These are phyloP conservation scores for Mucor circinelloides DNA, from an alignment of 371 early-diverging fungal genomes.

Conservation along the genomic window DNA sequence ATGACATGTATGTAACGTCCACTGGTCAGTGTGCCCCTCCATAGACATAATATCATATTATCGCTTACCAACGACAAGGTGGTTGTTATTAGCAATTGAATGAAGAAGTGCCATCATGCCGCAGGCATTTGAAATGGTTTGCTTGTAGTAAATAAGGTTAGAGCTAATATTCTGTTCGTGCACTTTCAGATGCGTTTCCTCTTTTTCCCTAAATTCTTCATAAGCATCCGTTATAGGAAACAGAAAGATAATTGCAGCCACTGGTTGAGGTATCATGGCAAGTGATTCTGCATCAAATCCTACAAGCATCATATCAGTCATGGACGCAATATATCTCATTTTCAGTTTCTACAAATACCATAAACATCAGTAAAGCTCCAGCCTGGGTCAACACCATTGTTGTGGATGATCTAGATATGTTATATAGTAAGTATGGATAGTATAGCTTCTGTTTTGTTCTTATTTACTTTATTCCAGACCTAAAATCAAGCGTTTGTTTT, in stretches of 20 bases:
- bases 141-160: conserved; percentile 75
- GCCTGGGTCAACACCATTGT: conserved; percentile 55
- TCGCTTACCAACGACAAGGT: conserved; percentile 36
- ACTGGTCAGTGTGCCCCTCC: background rate
- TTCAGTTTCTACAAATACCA: conserved; percentile 22
- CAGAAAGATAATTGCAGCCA: conserved; percentile 78
- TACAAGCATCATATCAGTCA: conserved; percentile 4
- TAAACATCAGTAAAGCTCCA: conserved; percentile 67
- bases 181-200: conserved; percentile 51
- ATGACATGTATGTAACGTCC: background rate
- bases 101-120: conserved; percentile 85
- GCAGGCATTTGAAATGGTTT: conserved; percentile 93
- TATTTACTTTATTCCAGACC: conserved; percentile 69
- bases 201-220: conserved; percentile 56
- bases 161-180: conserved; percentile 57
- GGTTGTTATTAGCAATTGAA: conserved; percentile 68
- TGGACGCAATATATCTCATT: background rate
- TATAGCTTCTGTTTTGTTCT: background rate
- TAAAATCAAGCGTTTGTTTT: conserved; percentile 12
- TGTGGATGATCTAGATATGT: conserved; percentile 51
- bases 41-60: background rate
- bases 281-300: conserved; percentile 83
- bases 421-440: background rate
- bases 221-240: conserved; percentile 68
- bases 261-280: conserved; percentile 80